A percentile compares a stretch with the other conserved stretches of the same genome.
These are phyloP conservation scores for Penicillium tannophilum DNA, from an alignment of 495 filamentous ascomycete species.

Conservation along the genomic window DNA sequence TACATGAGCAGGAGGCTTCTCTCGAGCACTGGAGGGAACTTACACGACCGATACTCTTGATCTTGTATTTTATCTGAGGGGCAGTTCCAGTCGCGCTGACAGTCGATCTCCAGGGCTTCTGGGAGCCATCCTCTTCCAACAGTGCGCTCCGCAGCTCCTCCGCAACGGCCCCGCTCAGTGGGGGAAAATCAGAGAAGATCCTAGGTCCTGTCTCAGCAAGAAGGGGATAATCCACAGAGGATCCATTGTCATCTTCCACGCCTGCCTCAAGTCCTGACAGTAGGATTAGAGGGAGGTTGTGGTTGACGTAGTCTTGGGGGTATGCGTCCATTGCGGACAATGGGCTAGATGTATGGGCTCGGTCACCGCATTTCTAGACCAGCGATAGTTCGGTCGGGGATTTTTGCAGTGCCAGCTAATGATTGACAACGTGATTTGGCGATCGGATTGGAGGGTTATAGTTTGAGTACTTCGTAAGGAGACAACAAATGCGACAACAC, in stretches of 20 bases:
- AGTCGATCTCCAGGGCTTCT: constrained; percentile 58
- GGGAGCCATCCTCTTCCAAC: constrained; percentile 63
- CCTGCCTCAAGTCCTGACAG: constrained; percentile 68
- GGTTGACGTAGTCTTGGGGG: constrained; percentile 75
- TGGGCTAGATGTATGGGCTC: constrained; percentile 21
- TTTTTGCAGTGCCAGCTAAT: neutral
- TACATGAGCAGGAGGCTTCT: constrained; percentile 21
- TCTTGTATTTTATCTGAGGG: constrained; percentile 52
- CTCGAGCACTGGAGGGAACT: constrained; percentile 31
- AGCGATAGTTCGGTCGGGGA: neutral
- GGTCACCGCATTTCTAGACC: constrained; percentile 46
- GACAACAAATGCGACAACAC: constrained; percentile 1
- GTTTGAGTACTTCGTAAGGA: neutral
- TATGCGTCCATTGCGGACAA: constrained; percentile 81
- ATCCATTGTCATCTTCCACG: constrained; percentile 23
- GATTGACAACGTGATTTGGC: neutral
- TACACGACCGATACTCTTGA: constrained; percentile 80
- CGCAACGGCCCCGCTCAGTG: constrained; percentile 64
- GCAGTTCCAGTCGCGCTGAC: constrained; percentile 36
- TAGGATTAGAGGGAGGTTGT: constrained; percentile 78
- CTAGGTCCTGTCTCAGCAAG: constrained; percentile 60
- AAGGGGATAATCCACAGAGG: constrained; percentile 41
- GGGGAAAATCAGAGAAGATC: constrained; percentile 68
- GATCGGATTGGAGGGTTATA: neutral
- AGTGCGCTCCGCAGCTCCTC: constrained; percentile 69